Base-by-base conservation (phyloP, 2,329 filamentous ascomycete genomes). In the Biscogniauxia sp. region DNA sequence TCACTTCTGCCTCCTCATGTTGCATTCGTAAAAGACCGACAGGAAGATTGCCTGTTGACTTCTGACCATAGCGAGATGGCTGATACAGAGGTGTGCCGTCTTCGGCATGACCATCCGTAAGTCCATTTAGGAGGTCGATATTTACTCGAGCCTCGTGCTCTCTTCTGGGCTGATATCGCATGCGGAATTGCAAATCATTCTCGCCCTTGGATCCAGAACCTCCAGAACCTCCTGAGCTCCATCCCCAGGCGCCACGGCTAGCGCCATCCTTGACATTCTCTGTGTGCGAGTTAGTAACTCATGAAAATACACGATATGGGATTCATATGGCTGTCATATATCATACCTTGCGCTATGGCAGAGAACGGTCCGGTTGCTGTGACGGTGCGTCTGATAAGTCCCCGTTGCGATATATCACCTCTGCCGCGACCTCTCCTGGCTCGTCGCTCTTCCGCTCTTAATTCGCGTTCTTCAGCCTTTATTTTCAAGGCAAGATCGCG, bases 1-100 rank as follows among this genome's bases (percentile, higher is more conserved):
- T 76, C 28, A 84, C 72, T n/a, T 79, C 81, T 23, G 80, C 75
- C 17, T 85, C 81, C 69, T 84, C 81, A 66, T 84, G 81, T 64
- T 84, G 80, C 61, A 77, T 76, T 62, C 84, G 79, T 64, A 80
- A 78, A 64, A 87, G 84, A 54, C 83, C 83, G 75, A 86, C 82
- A 17, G 84, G 84, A 65, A 85, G 75, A 70, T 55, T 71, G 66
- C 67, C 71, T 62, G 63, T 61, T 19, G 68, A 68, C 59, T 63
- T 69, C 41, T 71, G 67, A 20, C 54, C 58, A 67, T 75, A 61
- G 67, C 68, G 54, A 11, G 67, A 71, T 53, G 77, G 73, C 70
- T 78, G 78, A 53, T 74, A 74, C 59, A 81, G 76, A 57, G 79
- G 75, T n/a, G 80, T 76, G 63, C 77, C 78, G 55, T 81, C 72